Evolutionary conservation across 2,329 filamentous ascomycete species (phyloP), one percentile per base, ranked within the genome.

Genomic region (Teratosphaeria gauchensis): DNA sequence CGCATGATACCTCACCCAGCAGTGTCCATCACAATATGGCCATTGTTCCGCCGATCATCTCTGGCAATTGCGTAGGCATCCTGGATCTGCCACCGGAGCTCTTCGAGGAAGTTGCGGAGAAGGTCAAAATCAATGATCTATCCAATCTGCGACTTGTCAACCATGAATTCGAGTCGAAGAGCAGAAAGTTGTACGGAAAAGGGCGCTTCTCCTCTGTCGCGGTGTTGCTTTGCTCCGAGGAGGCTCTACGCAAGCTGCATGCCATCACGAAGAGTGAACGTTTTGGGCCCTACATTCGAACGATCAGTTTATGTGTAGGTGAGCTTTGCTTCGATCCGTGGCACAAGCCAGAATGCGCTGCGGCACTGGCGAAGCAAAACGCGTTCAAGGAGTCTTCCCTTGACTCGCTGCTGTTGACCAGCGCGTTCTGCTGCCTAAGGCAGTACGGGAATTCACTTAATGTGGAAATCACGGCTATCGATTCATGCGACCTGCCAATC

Each of bases 81-180:
- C n/a, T 48, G 16, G 16, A 19, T 7, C 51, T 33, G 16, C 24
- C 31, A 14, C 51, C 51, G 16, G 51, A n/a, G 16, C 6, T 58
- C 21, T 57, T 55, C 42, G 57, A 58, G 53, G 21, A 32, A n/a
- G 53, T 61, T 28, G 58, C 60, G 33, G 4, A 57, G 19, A 14
- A 16, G 8, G 21, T 51, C 24, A 31, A 57, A 4, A 19, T 16
- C 11, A 14, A 31, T 8, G 57, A 61, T 35, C 33, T 59, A 2
- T 42, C 30, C 5, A 31, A 30, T 3, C 32, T 59, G 1, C 57
- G 60, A 9, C 58, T 59, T 4, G 52, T 53, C 24, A 53, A 51
- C 21, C 28, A 38, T 21, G 52, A 55, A 2, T n/a, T 32, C 19
- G 53, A 24, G 1, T 30, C 53, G 12, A 57, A 54, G 30, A 30